Evolutionary conservation across 306 rosid genomes (phyloP).

Genomic region (Biancaea sappan): DNA sequence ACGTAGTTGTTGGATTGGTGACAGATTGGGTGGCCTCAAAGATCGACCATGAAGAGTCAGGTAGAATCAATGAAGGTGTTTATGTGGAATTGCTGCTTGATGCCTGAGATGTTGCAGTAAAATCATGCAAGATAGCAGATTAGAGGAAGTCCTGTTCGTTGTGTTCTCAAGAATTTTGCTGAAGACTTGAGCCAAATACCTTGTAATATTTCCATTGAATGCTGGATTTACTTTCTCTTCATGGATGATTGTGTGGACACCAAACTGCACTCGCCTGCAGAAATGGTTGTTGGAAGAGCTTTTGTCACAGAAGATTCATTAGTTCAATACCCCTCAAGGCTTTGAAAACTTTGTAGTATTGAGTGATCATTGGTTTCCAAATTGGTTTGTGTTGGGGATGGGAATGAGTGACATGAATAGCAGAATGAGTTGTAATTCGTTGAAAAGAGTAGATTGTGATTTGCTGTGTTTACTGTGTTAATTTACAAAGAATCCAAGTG

Average conservation of each 20-base stretch:
- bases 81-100: neutral
- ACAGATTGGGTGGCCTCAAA: slow-evolving; percentile 8
- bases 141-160: slow-evolving; percentile 3
- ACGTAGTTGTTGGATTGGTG: neutral
- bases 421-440: slow-evolving; percentile 17
- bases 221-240: slow-evolving; percentile 2
- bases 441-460: neutral
- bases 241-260: slow-evolving; percentile 35
- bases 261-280: neutral
- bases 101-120: slow-evolving; percentile 21
- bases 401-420: slow-evolving; percentile 30
- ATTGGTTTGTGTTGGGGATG: slow-evolving; percentile 18
- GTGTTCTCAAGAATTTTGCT: slow-evolving; percentile 24
- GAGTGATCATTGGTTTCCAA: neutral
- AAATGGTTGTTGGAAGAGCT: slow-evolving; percentile 19
- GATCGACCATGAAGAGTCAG: neutral
- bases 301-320: slow-evolving; percentile 11
- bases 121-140: neutral
- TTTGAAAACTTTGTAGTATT: slow-evolving; percentile 30
- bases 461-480: neutral
- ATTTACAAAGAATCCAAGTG: neutral
- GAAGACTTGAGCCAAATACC: slow-evolving; percentile 24
- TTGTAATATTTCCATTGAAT: slow-evolving; percentile 25
- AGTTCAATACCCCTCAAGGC: neutral
- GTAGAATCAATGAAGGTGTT: neutral